Conservation (phyloP, 305 asterid species). For the Rubia tinctorum region DNA sequence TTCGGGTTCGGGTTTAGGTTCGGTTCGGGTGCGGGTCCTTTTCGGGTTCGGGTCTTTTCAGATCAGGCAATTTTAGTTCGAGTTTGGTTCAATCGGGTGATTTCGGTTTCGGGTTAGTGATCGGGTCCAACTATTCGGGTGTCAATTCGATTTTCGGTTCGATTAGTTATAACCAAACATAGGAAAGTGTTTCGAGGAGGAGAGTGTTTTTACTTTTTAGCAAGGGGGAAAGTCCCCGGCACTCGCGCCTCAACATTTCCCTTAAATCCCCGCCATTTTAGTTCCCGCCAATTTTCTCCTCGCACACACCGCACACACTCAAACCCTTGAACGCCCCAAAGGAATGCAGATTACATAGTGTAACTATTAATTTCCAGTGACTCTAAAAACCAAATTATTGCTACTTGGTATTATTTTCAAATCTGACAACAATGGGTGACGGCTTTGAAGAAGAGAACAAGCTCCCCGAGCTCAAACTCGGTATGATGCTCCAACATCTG, state of each 20-base stretch:
- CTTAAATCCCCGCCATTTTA: conserved; percentile 10
- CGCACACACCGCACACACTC: not conserved
- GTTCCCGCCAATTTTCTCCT: conserved; percentile 17
- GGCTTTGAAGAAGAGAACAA: conserved; percentile 59
- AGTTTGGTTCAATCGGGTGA: no score
- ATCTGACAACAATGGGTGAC: conserved; percentile 46
- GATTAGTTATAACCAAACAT: no score
- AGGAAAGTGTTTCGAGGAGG: no score
- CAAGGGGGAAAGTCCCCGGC: not conserved
- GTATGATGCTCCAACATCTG: conserved; percentile 32
- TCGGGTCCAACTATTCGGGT: no score
- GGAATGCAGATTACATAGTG: not conserved
- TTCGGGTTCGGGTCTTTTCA: no score
- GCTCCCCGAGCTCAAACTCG: conserved; percentile 94
- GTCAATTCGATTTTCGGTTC: no score
- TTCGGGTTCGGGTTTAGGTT: no score
- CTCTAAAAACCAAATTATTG: not conserved
- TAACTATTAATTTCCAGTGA: not conserved
- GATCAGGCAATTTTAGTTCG: no score
- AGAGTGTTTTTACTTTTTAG: no score
- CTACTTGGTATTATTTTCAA: not conserved
- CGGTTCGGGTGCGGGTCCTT: no score
- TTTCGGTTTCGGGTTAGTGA: no score
- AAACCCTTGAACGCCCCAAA: not conserved
- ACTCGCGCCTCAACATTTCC: not conserved